phyloP scores from a whole-genome alignment of 306 rosid species.

The Glycine tomentella region DNA sequence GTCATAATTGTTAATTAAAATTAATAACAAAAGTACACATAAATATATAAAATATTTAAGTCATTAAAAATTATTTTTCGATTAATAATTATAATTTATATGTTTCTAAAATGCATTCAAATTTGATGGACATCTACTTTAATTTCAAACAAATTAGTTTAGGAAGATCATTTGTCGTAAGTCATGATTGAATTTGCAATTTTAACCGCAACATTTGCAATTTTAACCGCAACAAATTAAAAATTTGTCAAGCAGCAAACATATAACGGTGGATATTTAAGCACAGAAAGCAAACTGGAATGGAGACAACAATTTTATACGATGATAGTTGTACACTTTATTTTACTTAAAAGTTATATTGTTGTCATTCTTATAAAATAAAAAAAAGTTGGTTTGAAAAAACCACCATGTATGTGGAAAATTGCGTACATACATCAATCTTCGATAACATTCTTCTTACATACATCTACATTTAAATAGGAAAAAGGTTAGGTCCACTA shows the following conservation, averaged over 20 bases:
- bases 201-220: not conserved
- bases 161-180: not conserved
- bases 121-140: not conserved
- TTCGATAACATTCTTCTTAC: too few species aligned
- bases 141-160: not conserved
- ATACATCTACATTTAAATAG: not conserved
- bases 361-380: too few species aligned
- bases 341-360: not conserved
- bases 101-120: too few species aligned
- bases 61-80: not conserved
- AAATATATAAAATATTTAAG: not conserved
- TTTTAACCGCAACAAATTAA: not conserved
- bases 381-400: not conserved
- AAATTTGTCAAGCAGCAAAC: not conserved
- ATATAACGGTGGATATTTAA: conserved; percentile 17
- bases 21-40: not conserved
- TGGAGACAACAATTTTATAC: not conserved
- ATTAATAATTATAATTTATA: too few species aligned
- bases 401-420: not conserved
- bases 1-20: not conserved
- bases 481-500: not conserved
- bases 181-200: not conserved
- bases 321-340: conserved; percentile 14
- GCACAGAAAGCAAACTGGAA: conserved; percentile 12
- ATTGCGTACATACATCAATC: not conserved